A percentile compares a stretch with the other conserved stretches of the same genome.
Conservation (phyloP, 2,329 filamentous ascomycete genomes). For the Curvularia sp. region DNA sequence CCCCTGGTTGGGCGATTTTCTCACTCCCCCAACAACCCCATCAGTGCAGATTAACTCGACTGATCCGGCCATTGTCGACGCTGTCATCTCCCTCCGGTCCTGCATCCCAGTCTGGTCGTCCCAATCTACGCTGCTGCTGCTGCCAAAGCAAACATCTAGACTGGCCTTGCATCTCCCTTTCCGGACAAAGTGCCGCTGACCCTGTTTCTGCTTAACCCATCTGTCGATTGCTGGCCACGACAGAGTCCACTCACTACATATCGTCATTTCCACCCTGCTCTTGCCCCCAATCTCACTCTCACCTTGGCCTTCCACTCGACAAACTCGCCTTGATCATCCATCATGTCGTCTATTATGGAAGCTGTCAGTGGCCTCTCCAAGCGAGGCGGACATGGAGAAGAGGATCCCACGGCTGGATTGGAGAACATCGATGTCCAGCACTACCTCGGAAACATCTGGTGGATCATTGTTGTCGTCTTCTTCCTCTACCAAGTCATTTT, state of each 20-base stretch:
- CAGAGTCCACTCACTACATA: constrained; percentile 46
- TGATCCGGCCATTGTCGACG: constrained; percentile 30
- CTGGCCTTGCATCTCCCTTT: constrained; percentile 13
- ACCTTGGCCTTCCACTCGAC: background rate
- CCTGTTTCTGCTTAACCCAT: constrained; percentile 29
- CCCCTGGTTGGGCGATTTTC: constrained; percentile 41
- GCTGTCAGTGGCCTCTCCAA: constrained; percentile 26
- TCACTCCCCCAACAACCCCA: constrained; percentile 21
- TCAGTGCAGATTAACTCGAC: constrained; percentile 43
- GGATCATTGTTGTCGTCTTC: constrained; percentile 67
- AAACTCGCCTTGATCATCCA: constrained; percentile 14
- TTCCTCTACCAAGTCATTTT: constrained; percentile 71
- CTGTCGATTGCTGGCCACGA: constrained; percentile 52
- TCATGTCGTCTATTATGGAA: constrained; percentile 40
- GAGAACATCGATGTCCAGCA: constrained; percentile 48
- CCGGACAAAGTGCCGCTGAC: constrained; percentile 11
- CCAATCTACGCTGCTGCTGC: constrained; percentile 19
- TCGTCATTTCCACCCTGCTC: constrained; percentile 30
- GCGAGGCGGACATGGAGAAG: constrained; percentile 31
- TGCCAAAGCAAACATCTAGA: constrained; percentile 11
- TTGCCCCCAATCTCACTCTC: constrained; percentile 21
- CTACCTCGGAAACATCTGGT: constrained; percentile 58
- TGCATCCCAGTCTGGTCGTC: constrained; percentile 30
- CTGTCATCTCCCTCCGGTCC: constrained; percentile 31
- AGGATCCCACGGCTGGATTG: constrained; percentile 39